Percentiles rank a stretch among this genome's conserved stretches.
Conservation (phyloP, 2,329 filamentous ascomycete species). For the Colletotrichum tabaci region DNA sequence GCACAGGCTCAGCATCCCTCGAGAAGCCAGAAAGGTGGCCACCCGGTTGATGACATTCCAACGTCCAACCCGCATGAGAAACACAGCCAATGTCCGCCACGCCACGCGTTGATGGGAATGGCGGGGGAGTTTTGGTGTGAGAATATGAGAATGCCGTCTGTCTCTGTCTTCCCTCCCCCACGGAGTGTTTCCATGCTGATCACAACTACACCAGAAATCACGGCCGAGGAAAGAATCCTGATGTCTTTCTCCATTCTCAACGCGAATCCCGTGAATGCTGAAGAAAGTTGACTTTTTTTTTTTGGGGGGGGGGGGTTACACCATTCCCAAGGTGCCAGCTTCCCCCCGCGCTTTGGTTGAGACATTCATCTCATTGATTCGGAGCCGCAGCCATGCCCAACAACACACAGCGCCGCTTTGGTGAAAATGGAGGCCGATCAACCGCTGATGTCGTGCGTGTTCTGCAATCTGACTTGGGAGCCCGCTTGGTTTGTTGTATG, state of each 20-base stretch:
- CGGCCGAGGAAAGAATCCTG: constrained; percentile 11
- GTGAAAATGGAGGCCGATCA: background rate
- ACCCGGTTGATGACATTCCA: constrained; percentile 29
- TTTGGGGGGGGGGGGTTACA: background rate
- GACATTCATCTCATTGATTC: constrained; percentile 27
- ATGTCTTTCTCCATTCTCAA: constrained; percentile 17
- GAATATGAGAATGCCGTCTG: constrained; percentile 10
- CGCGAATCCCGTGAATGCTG: background rate
- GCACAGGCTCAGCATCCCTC: constrained; percentile 19
- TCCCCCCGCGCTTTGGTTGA: constrained; percentile 22
- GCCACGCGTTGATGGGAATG: constrained; percentile 30
- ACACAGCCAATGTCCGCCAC: constrained; percentile 32
- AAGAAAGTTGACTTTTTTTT: background rate
- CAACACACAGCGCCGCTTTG: constrained; percentile 15
- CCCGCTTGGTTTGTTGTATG: background rate
- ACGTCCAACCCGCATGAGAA: constrained; percentile 24
- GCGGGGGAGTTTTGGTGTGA: constrained; percentile 12
- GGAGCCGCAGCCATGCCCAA: constrained; percentile 27
- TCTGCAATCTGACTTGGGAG: constrained; percentile 14
- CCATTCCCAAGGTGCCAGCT: background rate
- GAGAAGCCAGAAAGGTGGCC: constrained; percentile 18
- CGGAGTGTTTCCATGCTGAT: constrained; percentile 7
- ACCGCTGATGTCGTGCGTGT: background rate
- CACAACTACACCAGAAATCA: background rate
- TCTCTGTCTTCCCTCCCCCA: background rate